phyloP scores from a whole-genome alignment of 139 green algal species.

The Volvox reticuliferus region DNA sequence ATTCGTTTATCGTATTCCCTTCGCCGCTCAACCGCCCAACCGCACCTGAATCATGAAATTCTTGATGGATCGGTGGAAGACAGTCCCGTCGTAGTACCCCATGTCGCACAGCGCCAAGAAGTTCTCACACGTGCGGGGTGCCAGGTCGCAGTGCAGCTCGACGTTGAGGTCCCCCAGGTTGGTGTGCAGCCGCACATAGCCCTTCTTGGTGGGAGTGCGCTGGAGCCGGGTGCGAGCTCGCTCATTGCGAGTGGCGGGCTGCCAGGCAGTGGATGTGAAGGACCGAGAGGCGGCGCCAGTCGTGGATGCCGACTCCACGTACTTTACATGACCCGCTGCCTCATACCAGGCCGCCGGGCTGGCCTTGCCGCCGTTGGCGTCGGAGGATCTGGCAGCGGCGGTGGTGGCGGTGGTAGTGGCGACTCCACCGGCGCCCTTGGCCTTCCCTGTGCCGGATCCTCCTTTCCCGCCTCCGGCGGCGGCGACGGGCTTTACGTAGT shows the following conservation, averaged over 20 bases:
- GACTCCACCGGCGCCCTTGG: background rate
- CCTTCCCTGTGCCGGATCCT: background rate
- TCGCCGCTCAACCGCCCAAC: too few relatives aligned
- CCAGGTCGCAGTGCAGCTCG: slow-evolving; percentile 93
- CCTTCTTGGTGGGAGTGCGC: slow-evolving; percentile 88
- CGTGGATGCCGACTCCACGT: slow-evolving; percentile 46
- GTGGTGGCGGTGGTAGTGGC: background rate
- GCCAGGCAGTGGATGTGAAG: slow-evolving; percentile 90
- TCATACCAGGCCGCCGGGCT: slow-evolving; percentile 62
- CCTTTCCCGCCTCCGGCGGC: background rate
- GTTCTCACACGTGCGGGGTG: slow-evolving; percentile 94
- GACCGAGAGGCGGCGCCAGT: slow-evolving; percentile 58
- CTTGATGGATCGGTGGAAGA: slow-evolving; percentile 95
- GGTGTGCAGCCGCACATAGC: slow-evolving; percentile 71
- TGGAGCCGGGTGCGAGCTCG: slow-evolving; percentile 72
- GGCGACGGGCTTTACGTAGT: slow-evolving; percentile 49
- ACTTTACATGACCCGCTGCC: slow-evolving; percentile 59
- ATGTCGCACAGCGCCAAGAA: slow-evolving; percentile 91
- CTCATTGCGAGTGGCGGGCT: slow-evolving; percentile 72
- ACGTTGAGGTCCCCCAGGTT: slow-evolving; percentile 91
- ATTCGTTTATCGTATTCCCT: too few relatives aligned
- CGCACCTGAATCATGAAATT: slow-evolving; percentile 96
- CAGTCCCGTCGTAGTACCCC: slow-evolving; percentile 91
- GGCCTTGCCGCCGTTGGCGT: slow-evolving; percentile 40
- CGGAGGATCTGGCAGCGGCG: background rate